A percentile compares a stretch with the other conserved stretches of the same genome.
Conservation (phyloP, 2,329 filamentous ascomycete genomes). For the Botrytis paeoniae region DNA sequence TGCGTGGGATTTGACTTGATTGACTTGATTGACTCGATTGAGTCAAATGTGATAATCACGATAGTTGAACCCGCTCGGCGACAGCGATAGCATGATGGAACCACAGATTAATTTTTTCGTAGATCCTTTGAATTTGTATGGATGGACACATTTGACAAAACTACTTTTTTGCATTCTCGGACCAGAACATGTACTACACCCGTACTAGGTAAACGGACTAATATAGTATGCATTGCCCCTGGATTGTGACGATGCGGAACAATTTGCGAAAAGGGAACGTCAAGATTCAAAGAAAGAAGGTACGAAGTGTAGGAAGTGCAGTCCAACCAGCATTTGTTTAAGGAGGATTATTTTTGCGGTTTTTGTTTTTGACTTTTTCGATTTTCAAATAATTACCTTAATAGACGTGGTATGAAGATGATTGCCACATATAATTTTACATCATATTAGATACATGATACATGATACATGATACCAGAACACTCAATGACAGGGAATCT, state of each 20-base stretch:
- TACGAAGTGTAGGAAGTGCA: no score
- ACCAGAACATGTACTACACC: background rate
- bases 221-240: background rate
- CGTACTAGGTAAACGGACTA: background rate
- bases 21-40: background rate
- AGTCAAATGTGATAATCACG: background rate
- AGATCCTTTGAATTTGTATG: background rate
- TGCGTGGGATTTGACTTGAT: background rate
- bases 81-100: background rate
- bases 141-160: background rate
- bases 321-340: background rate
- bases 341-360: background rate
- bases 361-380: background rate
- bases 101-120: background rate
- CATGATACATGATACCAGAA: background rate
- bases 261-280: background rate
- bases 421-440: background rate
- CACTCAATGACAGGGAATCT: background rate
- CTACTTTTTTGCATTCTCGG: background rate
- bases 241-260: constrained; percentile 3
- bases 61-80: background rate
- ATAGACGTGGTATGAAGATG: background rate
- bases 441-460: background rate
- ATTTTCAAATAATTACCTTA: no score
- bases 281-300: background rate